Evolutionary conservation across 352 stramenopile genomes (phyloP).

Genomic region (Pythium aphanidermatum): DNA sequence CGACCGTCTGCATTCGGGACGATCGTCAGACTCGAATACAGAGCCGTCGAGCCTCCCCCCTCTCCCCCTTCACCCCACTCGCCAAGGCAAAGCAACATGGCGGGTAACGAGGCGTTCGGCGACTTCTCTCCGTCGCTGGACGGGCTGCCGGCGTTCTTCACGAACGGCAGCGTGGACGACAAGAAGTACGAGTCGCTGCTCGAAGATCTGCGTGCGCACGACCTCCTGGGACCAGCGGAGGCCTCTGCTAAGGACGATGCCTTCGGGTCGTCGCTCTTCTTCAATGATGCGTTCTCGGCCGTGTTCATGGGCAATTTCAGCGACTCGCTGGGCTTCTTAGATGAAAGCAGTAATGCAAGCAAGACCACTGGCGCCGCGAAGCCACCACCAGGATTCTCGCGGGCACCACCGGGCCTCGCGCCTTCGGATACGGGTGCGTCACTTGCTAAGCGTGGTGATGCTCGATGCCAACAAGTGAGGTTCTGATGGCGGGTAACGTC

Average conservation of each 20-base stretch:
- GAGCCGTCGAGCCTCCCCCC: background rate
- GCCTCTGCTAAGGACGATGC: slow-evolving; percentile 7
- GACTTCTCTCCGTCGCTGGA: slow-evolving; percentile 31
- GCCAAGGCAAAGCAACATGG: too few relatives aligned
- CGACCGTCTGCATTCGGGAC: too few relatives aligned
- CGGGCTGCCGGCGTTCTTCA: slow-evolving; percentile 70
- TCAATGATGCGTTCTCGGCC: slow-evolving; percentile 81
- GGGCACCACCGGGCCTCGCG: slow-evolving; percentile 44
- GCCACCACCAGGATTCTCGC: slow-evolving; percentile 49
- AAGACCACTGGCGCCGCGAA: slow-evolving; percentile 6
- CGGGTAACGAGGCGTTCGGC: slow-evolving; percentile 35
- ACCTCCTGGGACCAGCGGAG: slow-evolving; percentile 71
- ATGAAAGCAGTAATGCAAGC: slow-evolving; percentile 1
- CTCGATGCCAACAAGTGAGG: too few relatives aligned
- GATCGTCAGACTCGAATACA: too few relatives aligned
- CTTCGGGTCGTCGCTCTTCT: slow-evolving; percentile 71
- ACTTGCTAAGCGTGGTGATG: background rate
- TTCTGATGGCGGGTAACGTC: background rate
- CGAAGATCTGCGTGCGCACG: slow-evolving; percentile 76
- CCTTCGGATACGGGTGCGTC: slow-evolving; percentile 33
- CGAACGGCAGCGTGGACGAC: slow-evolving; percentile 73
- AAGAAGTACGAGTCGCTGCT: slow-evolving; percentile 85
- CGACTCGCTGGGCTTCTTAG: slow-evolving; percentile 20
- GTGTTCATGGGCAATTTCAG: slow-evolving; percentile 80
- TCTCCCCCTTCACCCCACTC: too few relatives aligned